Conservation (phyloP, 257 asterid genomes). For the Nicotiana attenuata region DNA sequence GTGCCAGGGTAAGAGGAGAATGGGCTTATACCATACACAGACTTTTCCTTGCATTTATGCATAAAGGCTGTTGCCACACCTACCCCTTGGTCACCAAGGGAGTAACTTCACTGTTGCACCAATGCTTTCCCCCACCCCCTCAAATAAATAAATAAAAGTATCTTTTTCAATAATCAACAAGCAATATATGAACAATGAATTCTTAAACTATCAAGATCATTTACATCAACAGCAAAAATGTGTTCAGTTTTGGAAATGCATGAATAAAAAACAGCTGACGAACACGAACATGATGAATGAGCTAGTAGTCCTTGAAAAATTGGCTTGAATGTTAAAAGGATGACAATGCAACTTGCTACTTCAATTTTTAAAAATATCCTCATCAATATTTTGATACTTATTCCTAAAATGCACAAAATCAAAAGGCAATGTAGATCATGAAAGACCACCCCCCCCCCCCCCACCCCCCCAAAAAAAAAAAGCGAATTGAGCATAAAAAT, state of each 20-base stretch:
- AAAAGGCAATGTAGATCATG: too few species aligned
- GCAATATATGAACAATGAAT: neutral
- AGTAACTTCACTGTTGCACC: neutral
- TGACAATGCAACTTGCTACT: neutral
- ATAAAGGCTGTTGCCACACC: neutral
- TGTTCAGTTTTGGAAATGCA: neutral
- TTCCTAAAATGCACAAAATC: too few species aligned
- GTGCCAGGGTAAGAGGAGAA: neutral
- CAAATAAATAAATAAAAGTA: neutral
- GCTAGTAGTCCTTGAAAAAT: neutral
- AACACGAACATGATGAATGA: constrained; percentile 6
- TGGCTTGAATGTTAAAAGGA: neutral
- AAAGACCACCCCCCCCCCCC: too few species aligned
- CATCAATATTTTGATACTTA: too few species aligned
- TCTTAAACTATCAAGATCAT: neutral
- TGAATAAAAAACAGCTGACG: neutral
- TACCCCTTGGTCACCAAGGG: neutral
- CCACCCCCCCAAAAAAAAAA: too few species aligned
- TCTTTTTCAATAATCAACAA: neutral
- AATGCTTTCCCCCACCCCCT: neutral
- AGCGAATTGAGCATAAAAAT: too few species aligned
- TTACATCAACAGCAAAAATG: neutral
- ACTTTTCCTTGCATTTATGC: neutral
- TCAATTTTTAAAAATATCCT: neutral
- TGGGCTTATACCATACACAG: neutral